phyloP scores from a whole-genome alignment of 441 rosid species.

The Croton laevigatus region DNA sequence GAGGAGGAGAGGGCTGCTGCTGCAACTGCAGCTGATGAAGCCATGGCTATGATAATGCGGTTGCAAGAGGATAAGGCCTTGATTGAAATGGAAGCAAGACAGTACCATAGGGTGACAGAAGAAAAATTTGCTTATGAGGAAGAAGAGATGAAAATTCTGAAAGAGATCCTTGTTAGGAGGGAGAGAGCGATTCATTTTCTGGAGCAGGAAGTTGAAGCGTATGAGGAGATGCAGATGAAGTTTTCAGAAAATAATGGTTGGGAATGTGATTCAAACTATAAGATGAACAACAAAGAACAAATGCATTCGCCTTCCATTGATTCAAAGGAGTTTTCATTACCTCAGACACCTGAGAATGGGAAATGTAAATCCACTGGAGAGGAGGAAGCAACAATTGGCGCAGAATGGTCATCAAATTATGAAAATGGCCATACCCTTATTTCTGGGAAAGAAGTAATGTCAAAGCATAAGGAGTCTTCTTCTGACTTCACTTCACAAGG shows the following conservation, averaged over 20 bases:
- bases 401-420: slow-evolving; percentile 25
- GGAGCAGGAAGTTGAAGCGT: slow-evolving; percentile 70
- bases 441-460: slow-evolving; percentile 36
- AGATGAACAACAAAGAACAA: slow-evolving; percentile 13
- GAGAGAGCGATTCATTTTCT: slow-evolving; percentile 76
- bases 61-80: slow-evolving; percentile 61
- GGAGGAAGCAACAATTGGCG: slow-evolving; percentile 24
- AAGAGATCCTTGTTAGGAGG: slow-evolving; percentile 71
- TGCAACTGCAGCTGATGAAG: slow-evolving; percentile 78
- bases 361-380: slow-evolving; percentile 21
- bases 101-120: slow-evolving; percentile 70
- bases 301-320: slow-evolving; percentile 18
- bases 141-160: slow-evolving; percentile 81
- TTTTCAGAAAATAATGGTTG: slow-evolving; percentile 36
- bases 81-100: slow-evolving; percentile 71
- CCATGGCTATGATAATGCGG: slow-evolving; percentile 71
- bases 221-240: slow-evolving; percentile 47
- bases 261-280: slow-evolving; percentile 23
- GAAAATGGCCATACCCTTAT: slow-evolving; percentile 21
- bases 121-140: slow-evolving; percentile 70
- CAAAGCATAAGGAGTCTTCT: slow-evolving; percentile 24
- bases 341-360: slow-evolving; percentile 17
- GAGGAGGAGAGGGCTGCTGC: slow-evolving; percentile 90
- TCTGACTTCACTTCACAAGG: slow-evolving; percentile 20
- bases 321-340: slow-evolving; percentile 24